These are phyloP conservation scores for Fusarium napiforme DNA, from an alignment of 2,329 filamentous ascomycete genomes.

Conservation along the genomic window DNA sequence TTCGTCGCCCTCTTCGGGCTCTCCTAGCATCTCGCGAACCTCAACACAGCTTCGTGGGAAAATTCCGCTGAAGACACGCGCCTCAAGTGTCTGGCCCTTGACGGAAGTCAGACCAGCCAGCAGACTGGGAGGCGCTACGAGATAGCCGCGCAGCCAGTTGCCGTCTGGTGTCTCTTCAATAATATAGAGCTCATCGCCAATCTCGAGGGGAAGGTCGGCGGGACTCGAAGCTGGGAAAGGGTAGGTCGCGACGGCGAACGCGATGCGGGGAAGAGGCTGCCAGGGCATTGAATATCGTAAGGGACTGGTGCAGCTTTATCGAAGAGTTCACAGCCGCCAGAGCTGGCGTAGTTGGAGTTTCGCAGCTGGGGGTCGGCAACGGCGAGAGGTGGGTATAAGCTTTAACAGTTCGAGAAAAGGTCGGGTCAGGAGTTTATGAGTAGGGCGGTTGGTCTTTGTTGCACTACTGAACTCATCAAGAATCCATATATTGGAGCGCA, in stretches of 20 bases:
- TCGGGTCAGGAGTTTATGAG: constrained; percentile 9
- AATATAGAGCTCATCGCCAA: constrained; percentile 98
- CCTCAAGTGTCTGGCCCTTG: constrained; percentile 93
- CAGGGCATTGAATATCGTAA: constrained; percentile 78
- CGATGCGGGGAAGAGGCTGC: constrained; percentile 95
- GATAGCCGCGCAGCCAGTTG: constrained; percentile 94
- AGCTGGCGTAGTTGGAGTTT: constrained; percentile 29
- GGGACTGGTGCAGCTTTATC: constrained; percentile 29
- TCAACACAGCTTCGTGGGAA: constrained; percentile 96
- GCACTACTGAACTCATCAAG: constrained; percentile 45
- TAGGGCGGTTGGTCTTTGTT: constrained; percentile 25
- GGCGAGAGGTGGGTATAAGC: constrained; percentile 12
- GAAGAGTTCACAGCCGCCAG: constrained; percentile 30
- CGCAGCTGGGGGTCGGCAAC: constrained; percentile 38
- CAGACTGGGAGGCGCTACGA: constrained; percentile 92
- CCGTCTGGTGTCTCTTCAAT: constrained; percentile 95
- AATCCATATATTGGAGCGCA: constrained; percentile 36
- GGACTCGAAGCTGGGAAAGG: constrained; percentile 89
- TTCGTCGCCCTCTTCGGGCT: constrained; percentile 67
- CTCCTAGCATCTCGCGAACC: constrained; percentile 89
- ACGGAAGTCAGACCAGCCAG: constrained; percentile 90
- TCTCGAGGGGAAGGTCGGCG: constrained; percentile 93
- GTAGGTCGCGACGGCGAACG: constrained; percentile 95
- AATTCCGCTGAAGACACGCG: constrained; percentile 97
- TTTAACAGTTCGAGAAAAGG: constrained; percentile 19